Evolutionary conservation across 2,329 filamentous ascomycete species (phyloP).

Genomic region (Balansia obtecta): DNA sequence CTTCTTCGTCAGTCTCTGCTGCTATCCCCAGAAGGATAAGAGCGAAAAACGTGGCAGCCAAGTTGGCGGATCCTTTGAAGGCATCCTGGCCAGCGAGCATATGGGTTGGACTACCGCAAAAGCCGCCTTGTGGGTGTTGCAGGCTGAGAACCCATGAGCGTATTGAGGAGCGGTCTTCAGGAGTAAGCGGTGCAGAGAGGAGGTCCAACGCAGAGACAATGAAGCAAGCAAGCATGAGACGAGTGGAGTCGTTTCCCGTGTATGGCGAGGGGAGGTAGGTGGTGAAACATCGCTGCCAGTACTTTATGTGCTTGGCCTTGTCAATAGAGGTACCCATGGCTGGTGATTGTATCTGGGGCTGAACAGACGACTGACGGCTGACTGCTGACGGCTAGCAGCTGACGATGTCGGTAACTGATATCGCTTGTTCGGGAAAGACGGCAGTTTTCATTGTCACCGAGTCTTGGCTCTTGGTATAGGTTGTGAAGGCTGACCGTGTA

Average conservation of each 20-base stretch:
- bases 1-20: constrained; percentile 26
- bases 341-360: background rate
- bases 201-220: constrained; percentile 76
- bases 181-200: constrained; percentile 48
- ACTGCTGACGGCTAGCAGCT: too few relatives aligned
- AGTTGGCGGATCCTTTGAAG: constrained; percentile 45
- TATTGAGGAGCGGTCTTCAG: constrained; percentile 30
- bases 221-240: constrained; percentile 83
- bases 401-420: too few relatives aligned
- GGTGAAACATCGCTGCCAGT: constrained; percentile 83
- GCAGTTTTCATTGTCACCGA: too few relatives aligned
- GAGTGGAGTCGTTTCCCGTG: constrained; percentile 79
- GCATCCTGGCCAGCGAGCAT: constrained; percentile 26
- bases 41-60: constrained; percentile 84
- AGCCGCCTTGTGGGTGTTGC: constrained; percentile 78
- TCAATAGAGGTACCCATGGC: constrained; percentile 29
- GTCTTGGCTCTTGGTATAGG: too few relatives aligned
- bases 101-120: constrained; percentile 73
- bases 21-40: constrained; percentile 55
- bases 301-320: constrained; percentile 64
- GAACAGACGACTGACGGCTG: too few relatives aligned
- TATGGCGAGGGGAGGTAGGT: constrained; percentile 72
- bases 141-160: constrained; percentile 75
- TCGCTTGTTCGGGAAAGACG: too few relatives aligned
- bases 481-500: too few relatives aligned